Evolutionary conservation across 2,329 filamentous ascomycete species (phyloP).

Genomic region (Neofusicoccum parvum): DNA sequence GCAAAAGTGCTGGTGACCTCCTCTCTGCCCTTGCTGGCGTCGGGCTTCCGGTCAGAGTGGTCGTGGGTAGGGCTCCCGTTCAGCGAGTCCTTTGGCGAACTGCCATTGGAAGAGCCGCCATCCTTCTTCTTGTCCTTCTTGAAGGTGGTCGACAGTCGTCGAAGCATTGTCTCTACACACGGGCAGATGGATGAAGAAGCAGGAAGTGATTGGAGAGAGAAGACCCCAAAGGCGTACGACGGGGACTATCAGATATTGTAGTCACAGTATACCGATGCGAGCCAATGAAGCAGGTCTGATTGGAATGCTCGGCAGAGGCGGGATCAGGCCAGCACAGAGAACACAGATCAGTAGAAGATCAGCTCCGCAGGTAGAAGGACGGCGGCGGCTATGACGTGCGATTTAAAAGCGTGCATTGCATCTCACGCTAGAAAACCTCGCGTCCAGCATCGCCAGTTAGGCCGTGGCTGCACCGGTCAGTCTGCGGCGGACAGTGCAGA

Average conservation of each 20-base stretch:
- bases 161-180: slow-evolving; percentile 19
- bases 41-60: slow-evolving; percentile 26
- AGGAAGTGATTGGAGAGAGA: background rate
- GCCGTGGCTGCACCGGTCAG: background rate
- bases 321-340: background rate
- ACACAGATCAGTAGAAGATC: background rate
- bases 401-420: background rate
- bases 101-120: slow-evolving; percentile 21
- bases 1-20: slow-evolving; percentile 21
- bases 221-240: background rate
- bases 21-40: slow-evolving; percentile 17
- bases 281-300: slow-evolving; percentile 7
- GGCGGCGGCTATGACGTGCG: background rate
- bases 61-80: background rate
- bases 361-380: background rate
- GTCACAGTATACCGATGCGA: background rate
- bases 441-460: too few species aligned
- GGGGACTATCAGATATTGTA: background rate
- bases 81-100: slow-evolving; percentile 12
- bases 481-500: background rate
- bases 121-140: slow-evolving; percentile 26
- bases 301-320: background rate
- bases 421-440: background rate
- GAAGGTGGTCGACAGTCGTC: slow-evolving; percentile 24
- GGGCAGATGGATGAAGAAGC: background rate